Evolutionary conservation across 306 rosid genomes (phyloP), one percentile per base, ranked within the genome.

Genomic region (Lithocarpus polystachyus): DNA sequence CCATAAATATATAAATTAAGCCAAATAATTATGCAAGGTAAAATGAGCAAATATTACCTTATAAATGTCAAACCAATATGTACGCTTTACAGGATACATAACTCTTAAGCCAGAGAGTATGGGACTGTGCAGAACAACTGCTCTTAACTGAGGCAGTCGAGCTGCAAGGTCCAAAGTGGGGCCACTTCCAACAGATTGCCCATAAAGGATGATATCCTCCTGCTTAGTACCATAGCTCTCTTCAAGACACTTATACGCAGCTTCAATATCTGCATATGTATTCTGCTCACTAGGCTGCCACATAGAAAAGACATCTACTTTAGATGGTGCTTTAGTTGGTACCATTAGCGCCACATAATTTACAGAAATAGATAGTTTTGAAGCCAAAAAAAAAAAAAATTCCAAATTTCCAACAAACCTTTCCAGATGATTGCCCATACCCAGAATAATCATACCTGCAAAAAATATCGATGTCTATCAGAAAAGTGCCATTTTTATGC

Each of bases 391-490:
- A 56, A 56, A 35, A 35, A 8, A 48, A 48, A 12, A 3, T 56
- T 71, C 81, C 45, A 67, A 53, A 73, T 68, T 78, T 76, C 73
- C 22, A 75, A 89, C 97, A 73, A 75, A 94, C 98, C 98, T 94
- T 94, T 81, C 98, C 98, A 6, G 98, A 81, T 82, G 98, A 94
- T 48, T 94, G 96, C 28, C 98, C 97, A 22, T 94, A 94, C 74
- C 98, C 98, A 62, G 98, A 94, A 86, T 94, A 94, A 73, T 94
- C 98, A 75, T 94, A 94, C 90, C 98, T 94, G 85, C 92, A 92
- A 48, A 80, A 71, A 72, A 79, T 19, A 59, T 48, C 79, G 10
- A 65, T 65, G 29, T 6, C 48, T 54, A 20, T 80, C 28, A 87
- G 83, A 75, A 77, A 48, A 40, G 33, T 43, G 2, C 12, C 51